Conservation (phyloP, 805 yeast genomes). For the Metschnikowia drakensbergensis region DNA sequence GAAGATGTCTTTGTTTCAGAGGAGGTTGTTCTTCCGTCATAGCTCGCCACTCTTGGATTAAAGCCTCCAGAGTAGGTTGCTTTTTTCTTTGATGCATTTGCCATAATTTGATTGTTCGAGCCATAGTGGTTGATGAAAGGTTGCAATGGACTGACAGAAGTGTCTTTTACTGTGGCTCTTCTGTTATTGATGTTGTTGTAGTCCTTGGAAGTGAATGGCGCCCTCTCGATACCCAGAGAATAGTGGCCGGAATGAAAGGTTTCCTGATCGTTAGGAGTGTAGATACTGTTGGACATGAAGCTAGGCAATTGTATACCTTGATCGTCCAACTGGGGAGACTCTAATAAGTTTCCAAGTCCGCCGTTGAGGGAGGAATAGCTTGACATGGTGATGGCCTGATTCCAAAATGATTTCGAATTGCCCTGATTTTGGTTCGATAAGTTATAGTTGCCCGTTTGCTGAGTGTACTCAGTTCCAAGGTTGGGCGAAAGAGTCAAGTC, state of each 20-base stretch:
- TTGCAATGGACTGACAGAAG: conserved; percentile 5
- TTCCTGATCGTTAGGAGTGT: conserved; percentile 2
- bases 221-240: not conserved
- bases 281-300: conserved; percentile 14
- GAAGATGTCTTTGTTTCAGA: conserved; percentile 11
- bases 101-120: conserved; percentile 5
- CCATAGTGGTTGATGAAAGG: conserved; percentile 6
- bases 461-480: not conserved
- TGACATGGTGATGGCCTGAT: not conserved
- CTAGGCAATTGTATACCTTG: conserved; percentile 19
- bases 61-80: conserved; percentile 21
- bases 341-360: conserved; percentile 4
- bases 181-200: conserved; percentile 8
- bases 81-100: conserved; percentile 8
- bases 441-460: not conserved
- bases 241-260: not conserved
- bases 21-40: conserved; percentile 10
- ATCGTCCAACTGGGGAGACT: conserved; percentile 9
- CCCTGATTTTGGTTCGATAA: not conserved
- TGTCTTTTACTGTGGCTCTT: conserved; percentile 8
- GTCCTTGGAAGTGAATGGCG: conserved; percentile 9
- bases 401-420: conserved; percentile 1
- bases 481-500: conserved; percentile 11
- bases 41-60: conserved; percentile 19
- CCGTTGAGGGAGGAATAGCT: not conserved